Conservation (phyloP, 2,329 filamentous ascomycete genomes). For the Emergomyces orientalis region DNA sequence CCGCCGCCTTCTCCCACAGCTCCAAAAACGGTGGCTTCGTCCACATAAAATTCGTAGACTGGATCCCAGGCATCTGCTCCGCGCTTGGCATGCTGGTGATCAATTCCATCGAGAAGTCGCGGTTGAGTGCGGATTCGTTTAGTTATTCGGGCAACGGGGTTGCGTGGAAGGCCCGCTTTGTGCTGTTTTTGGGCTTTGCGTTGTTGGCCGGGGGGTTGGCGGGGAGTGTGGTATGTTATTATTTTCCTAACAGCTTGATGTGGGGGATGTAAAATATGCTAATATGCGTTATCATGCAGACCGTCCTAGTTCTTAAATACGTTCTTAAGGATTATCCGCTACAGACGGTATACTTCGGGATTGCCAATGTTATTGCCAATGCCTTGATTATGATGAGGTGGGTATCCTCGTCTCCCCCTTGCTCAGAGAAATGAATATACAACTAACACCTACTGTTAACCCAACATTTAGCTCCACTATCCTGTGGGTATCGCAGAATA, state of each 20-base stretch:
- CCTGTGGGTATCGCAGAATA: slow-evolving; percentile 62
- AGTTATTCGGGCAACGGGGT: slow-evolving; percentile 56
- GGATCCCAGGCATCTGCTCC: slow-evolving; percentile 62
- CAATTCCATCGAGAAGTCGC: slow-evolving; percentile 61
- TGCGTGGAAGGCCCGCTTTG: slow-evolving; percentile 60
- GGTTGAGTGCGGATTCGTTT: slow-evolving; percentile 55
- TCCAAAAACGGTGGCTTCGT: slow-evolving; percentile 51
- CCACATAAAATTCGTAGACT: slow-evolving; percentile 62
- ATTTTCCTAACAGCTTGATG: neutral
- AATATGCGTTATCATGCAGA: slow-evolving; percentile 26
- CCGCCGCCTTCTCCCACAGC: slow-evolving; percentile 54
- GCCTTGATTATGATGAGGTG: slow-evolving; percentile 58
- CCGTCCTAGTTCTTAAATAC: slow-evolving; percentile 60
- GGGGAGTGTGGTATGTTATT: slow-evolving; percentile 47
- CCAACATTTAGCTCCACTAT: slow-evolving; percentile 46
- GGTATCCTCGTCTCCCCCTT: slow-evolving; percentile 19
- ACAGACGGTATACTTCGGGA: slow-evolving; percentile 57
- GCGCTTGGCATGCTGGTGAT: slow-evolving; percentile 62
- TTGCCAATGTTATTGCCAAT: slow-evolving; percentile 58
- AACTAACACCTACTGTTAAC: neutral
- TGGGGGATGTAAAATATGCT: neutral
- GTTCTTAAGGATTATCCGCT: slow-evolving; percentile 50
- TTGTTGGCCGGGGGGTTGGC: slow-evolving; percentile 59
- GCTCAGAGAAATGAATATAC: neutral
- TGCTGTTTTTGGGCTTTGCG: slow-evolving; percentile 61